These are phyloP conservation scores for Trypanosoma cruzi DNA, from an alignment of 208 protist genomes.

Conservation along the genomic window DNA sequence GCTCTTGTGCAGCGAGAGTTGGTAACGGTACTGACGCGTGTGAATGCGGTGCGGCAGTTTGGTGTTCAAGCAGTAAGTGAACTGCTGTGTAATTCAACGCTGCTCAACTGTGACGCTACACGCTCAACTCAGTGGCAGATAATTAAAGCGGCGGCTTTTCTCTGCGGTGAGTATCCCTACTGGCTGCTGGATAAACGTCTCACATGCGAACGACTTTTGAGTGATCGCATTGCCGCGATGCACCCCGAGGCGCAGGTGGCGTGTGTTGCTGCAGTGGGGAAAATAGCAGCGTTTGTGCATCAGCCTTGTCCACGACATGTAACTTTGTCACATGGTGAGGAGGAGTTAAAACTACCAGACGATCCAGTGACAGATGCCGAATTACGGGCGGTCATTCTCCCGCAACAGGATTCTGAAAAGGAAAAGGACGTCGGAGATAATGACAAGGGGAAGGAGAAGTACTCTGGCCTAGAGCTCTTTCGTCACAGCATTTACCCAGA, in stretches of 20 bases:
- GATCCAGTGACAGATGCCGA: slow-evolving; percentile 33
- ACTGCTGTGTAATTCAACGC: slow-evolving; percentile 48
- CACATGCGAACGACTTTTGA: slow-evolving; percentile 52
- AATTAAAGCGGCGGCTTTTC: slow-evolving; percentile 93
- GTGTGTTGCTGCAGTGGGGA: slow-evolving; percentile 88
- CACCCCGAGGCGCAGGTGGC: slow-evolving; percentile 83
- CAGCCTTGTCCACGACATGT: slow-evolving; percentile 54
- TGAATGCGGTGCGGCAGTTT: slow-evolving; percentile 86
- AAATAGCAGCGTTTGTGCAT: slow-evolving; percentile 82
- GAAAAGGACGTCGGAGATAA: neutral
- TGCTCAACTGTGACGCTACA: slow-evolving; percentile 43
- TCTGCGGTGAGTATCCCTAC: slow-evolving; percentile 94
- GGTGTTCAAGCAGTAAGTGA: slow-evolving; percentile 65
- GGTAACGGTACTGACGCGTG: slow-evolving; percentile 94
- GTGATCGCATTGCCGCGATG: slow-evolving; percentile 37
- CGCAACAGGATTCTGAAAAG: neutral
- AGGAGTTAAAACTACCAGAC: slow-evolving; percentile 30
- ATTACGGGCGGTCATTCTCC: slow-evolving; percentile 26
- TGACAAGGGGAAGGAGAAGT: neutral
- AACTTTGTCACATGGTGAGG: slow-evolving; percentile 59
- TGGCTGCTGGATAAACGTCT: slow-evolving; percentile 61
- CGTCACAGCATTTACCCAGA: slow-evolving; percentile 54
- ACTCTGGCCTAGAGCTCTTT: slow-evolving; percentile 40
- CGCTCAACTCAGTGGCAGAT: slow-evolving; percentile 74
- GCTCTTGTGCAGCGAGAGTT: slow-evolving; percentile 91